These are phyloP conservation scores for Sordariomycetes sp. DNA, from an alignment of 2,329 filamentous ascomycete genomes.

Conservation along the genomic window DNA sequence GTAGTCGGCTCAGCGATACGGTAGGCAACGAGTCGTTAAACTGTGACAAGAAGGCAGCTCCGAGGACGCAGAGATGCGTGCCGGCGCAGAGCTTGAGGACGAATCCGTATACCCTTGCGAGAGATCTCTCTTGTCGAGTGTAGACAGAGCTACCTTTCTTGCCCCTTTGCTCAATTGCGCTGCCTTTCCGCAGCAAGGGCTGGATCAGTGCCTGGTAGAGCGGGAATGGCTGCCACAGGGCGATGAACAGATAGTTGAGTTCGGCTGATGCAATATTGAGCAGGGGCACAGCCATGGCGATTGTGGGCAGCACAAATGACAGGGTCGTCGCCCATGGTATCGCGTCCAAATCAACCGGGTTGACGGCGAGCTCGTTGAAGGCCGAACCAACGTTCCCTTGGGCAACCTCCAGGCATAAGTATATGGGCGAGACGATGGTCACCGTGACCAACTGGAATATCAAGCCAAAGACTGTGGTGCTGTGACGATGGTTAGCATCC, in stretches of 20 bases:
- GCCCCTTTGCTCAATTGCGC: no score
- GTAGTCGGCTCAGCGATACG: neutral
- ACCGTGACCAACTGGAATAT: conserved; percentile 5
- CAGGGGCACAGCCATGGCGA: conserved; percentile 1
- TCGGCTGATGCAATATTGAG: neutral
- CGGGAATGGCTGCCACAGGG: conserved; percentile 7
- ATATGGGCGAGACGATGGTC: conserved; percentile 5
- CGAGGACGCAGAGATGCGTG: conserved; percentile 2
- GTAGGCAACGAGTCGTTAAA: neutral
- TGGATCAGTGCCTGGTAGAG: conserved; percentile 3
- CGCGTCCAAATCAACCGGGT: conserved; percentile 1
- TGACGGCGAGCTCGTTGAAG: conserved; percentile 1
- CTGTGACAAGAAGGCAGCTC: conserved; percentile 1
- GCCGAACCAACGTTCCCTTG: neutral
- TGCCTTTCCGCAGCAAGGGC: neutral
- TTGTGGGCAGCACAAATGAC: conserved; percentile 3
- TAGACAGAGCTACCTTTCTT: neutral
- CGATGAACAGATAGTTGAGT: conserved; percentile 2
- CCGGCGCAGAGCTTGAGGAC: neutral
- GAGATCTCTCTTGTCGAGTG: neutral
- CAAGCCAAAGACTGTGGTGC: conserved; percentile 5
- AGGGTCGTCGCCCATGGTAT: conserved; percentile 3
- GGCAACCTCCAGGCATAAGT: conserved; percentile 4
- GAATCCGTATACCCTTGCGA: conserved; percentile 2
- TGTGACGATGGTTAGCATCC: conserved; percentile 3